phyloP scores from a whole-genome alignment of 164 flowering plant genomes.

The Litsea cubeba region DNA sequence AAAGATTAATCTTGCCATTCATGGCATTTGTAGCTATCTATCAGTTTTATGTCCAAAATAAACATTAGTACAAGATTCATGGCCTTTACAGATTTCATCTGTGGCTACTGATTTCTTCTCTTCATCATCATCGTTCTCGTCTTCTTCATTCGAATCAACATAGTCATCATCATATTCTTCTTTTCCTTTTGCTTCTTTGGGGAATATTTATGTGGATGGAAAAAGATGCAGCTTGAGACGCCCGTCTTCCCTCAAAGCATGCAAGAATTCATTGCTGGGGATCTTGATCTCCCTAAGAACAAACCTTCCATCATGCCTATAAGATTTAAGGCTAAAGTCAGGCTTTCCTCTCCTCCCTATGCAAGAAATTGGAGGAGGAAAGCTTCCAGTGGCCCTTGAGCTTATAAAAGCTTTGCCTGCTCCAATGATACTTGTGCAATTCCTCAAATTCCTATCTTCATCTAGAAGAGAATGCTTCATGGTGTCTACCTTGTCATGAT shows the following conservation, averaged over 20 bases:
- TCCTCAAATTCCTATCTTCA: background rate
- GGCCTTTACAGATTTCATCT: background rate
- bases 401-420: slow-evolving; percentile 17
- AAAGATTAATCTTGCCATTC: too few relatives aligned
- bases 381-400: slow-evolving; percentile 25
- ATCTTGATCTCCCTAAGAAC: slow-evolving; percentile 58
- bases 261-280: slow-evolving; percentile 66
- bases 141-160: background rate
- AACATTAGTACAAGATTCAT: too few relatives aligned
- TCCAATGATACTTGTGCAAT: background rate
- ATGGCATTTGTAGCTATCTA: too few relatives aligned
- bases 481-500: background rate
- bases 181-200: slow-evolving; percentile 20
- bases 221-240: slow-evolving; percentile 58
- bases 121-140: slow-evolving; percentile 1
- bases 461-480: background rate
- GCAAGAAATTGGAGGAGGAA: slow-evolving; percentile 83
- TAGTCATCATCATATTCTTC: slow-evolving; percentile 16
- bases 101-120: background rate
- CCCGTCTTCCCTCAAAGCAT: slow-evolving; percentile 75
- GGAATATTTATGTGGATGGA: slow-evolving; percentile 35
- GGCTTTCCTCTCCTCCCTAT: slow-evolving; percentile 77
- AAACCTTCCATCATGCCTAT: slow-evolving; percentile 64
- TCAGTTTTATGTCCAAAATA: too few relatives aligned
- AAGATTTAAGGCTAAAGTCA: slow-evolving; percentile 54